Percentiles rank a stretch among this genome's conserved stretches.
Conservation (phyloP, 176 grass and related monocot species). For the Phyllostachys edulis region DNA sequence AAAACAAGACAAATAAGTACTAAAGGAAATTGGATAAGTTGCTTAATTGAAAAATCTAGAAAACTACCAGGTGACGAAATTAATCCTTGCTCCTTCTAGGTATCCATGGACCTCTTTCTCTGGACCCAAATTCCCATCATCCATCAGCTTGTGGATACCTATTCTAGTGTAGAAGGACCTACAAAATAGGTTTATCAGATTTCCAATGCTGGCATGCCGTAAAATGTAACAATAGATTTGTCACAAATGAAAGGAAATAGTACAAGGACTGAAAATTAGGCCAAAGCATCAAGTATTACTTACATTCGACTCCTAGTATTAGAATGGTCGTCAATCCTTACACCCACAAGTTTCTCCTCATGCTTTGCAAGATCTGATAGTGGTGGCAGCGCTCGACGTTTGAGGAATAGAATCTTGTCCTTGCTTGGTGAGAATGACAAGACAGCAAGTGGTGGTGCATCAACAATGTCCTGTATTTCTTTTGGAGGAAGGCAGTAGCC, state of each 20-base stretch:
- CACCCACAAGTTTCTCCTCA: conserved; percentile 94
- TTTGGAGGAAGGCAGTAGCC: conserved; percentile 82
- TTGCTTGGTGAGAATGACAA: conserved; percentile 88
- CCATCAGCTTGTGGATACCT: conserved; percentile 71
- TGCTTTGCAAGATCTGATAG: conserved; percentile 89
- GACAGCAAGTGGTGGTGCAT: conserved; percentile 85
- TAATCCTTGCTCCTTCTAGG: conserved; percentile 85
- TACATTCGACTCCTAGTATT: conserved; percentile 90
- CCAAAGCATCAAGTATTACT: conserved; percentile 34
- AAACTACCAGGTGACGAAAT: conserved; percentile 96
- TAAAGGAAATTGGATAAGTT: background rate
- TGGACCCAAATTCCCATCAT: conserved; percentile 77
- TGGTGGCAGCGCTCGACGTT: conserved; percentile 74
- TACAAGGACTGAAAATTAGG: background rate
- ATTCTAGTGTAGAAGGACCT: conserved; percentile 99
- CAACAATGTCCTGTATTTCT: conserved; percentile 94
- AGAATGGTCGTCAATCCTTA: conserved; percentile 85
- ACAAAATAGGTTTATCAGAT: conserved; percentile 40
- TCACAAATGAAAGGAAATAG: conserved; percentile 8
- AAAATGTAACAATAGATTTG: background rate
- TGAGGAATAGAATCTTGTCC: conserved; percentile 94
- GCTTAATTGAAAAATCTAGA: conserved; percentile 7
- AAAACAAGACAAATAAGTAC: conserved; percentile 2
- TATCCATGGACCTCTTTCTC: conserved; percentile 81
- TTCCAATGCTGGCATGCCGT: background rate